A percentile compares a stretch with the other conserved stretches of the same genome.
Evolutionary conservation across 2,329 filamentous ascomycete species (phyloP).

Genomic region (Neophaeococcomyces mojaviensis): DNA sequence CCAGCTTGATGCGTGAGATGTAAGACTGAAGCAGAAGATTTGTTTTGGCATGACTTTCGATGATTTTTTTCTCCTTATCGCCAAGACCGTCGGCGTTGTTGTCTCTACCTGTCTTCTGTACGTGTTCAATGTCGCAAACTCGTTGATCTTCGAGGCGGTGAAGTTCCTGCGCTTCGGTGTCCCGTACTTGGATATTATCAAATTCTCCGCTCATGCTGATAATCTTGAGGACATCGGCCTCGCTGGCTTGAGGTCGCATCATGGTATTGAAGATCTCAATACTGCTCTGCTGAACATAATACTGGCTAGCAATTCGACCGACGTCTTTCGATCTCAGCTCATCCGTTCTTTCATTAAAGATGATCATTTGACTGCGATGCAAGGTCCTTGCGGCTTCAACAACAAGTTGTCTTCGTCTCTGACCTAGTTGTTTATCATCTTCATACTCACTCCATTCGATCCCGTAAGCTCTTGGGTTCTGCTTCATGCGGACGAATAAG

Average conservation of each 20-base stretch:
- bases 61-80: slow-evolving; percentile 62
- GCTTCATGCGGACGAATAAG: slow-evolving; percentile 90
- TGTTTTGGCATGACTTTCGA: slow-evolving; percentile 76
- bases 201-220: slow-evolving; percentile 97
- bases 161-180: slow-evolving; percentile 86
- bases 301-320: slow-evolving; percentile 93
- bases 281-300: slow-evolving; percentile 87
- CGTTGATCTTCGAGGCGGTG: slow-evolving; percentile 61
- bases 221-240: slow-evolving; percentile 92
- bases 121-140: slow-evolving; percentile 69
- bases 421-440: slow-evolving; percentile 81
- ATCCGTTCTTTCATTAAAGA: slow-evolving; percentile 91
- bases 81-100: slow-evolving; percentile 55
- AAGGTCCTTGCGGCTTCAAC: slow-evolving; percentile 81
- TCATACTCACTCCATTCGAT: slow-evolving; percentile 89
- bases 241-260: slow-evolving; percentile 79
- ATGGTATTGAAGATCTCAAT: slow-evolving; percentile 93
- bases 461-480: slow-evolving; percentile 83
- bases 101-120: slow-evolving; percentile 53
- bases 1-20: slow-evolving; percentile 77
- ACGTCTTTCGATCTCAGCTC: slow-evolving; percentile 92
- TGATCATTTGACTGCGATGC: slow-evolving; percentile 96
- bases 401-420: slow-evolving; percentile 74
- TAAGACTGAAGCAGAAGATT: slow-evolving; percentile 93
- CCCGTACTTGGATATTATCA: slow-evolving; percentile 88